These are phyloP conservation scores for Boletus edulis DNA, from an alignment of 768 basidiomycete genomes.

Conservation along the genomic window DNA sequence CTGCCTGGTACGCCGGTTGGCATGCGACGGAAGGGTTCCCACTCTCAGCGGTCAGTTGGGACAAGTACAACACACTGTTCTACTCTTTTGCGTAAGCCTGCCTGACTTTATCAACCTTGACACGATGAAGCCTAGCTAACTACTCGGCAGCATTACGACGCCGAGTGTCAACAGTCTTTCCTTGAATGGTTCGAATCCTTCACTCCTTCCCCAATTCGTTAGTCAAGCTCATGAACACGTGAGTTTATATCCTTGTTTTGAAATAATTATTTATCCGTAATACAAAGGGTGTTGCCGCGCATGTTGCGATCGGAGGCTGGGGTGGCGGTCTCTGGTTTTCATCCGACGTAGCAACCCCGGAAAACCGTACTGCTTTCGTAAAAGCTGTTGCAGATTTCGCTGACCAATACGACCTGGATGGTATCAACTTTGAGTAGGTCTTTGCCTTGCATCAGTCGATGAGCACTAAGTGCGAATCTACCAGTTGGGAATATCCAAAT, in stretches of 20 bases:
- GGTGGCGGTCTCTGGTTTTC: conserved; percentile 64
- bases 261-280: background rate
- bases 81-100: conserved; percentile 62
- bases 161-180: conserved; percentile 30
- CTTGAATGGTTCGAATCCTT: conserved; percentile 42
- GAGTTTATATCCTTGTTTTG: conserved; percentile 2
- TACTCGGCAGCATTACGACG: conserved; percentile 31
- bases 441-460: background rate
- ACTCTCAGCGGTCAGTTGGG: conserved; percentile 56
- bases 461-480: conserved; percentile 11
- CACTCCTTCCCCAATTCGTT: conserved; percentile 58
- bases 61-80: conserved; percentile 67
- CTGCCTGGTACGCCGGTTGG: conserved; percentile 50
- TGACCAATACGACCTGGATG: conserved; percentile 50
- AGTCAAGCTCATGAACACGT: conserved; percentile 37
- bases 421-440: conserved; percentile 41
- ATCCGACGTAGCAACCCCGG: conserved; percentile 50
- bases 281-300: conserved; percentile 51
- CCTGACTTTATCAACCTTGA: background rate
- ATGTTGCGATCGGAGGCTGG: conserved; percentile 71
- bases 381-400: conserved; percentile 52
- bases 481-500: conserved; percentile 86
- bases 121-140: background rate
- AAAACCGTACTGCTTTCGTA: conserved; percentile 64
- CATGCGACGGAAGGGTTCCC: conserved; percentile 49